Percentiles rank a stretch among this genome's conserved stretches.
These are phyloP conservation scores for Stemphylium vesicarium DNA, from an alignment of 2,329 filamentous ascomycete species.

Conservation along the genomic window DNA sequence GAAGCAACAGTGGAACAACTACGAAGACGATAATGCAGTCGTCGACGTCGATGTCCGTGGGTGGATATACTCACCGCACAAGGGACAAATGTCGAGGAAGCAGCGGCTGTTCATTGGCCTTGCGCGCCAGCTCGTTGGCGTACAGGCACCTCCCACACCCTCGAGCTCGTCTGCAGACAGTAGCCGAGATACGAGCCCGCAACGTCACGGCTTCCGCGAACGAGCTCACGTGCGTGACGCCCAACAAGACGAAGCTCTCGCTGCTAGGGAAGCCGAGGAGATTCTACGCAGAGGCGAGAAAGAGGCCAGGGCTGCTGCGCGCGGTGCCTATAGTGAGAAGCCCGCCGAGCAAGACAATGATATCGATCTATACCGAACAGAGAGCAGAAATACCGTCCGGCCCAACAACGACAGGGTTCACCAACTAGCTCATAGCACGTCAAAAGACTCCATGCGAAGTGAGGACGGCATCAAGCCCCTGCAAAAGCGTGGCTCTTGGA, in stretches of 20 bases:
- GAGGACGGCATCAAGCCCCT: constrained; percentile 47
- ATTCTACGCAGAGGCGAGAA: constrained; percentile 75
- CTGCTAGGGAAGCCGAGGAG: constrained; percentile 75
- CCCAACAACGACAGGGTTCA: constrained; percentile 24
- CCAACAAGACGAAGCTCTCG: constrained; percentile 67
- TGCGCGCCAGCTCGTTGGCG: constrained; percentile 84
- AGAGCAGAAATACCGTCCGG: constrained; percentile 40
- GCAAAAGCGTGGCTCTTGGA: constrained; percentile 58
- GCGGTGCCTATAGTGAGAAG: constrained; percentile 75
- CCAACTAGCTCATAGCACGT: constrained; percentile 33
- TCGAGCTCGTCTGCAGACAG: constrained; percentile 47
- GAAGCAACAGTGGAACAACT: constrained; percentile 77
- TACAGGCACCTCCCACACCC: constrained; percentile 68
- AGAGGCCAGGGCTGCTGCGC: constrained; percentile 73
- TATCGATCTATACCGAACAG: constrained; percentile 47
- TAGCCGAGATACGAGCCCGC: constrained; percentile 56
- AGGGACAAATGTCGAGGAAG: constrained; percentile 82
- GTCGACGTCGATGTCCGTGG: constrained; percentile 95
- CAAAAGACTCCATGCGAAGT: constrained; percentile 35
- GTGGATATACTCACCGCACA: constrained; percentile 90
- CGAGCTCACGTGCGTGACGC: constrained; percentile 57
- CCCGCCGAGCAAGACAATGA: constrained; percentile 57
- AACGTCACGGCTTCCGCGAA: constrained; percentile 43
- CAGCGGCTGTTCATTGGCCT: constrained; percentile 87
- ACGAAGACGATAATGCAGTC: constrained; percentile 81